Percentiles rank a stretch among this genome's conserved stretches.
Evolutionary conservation across 108 stramenopile genomes (phyloP).

Genomic region (Bacterosira constricta): DNA sequence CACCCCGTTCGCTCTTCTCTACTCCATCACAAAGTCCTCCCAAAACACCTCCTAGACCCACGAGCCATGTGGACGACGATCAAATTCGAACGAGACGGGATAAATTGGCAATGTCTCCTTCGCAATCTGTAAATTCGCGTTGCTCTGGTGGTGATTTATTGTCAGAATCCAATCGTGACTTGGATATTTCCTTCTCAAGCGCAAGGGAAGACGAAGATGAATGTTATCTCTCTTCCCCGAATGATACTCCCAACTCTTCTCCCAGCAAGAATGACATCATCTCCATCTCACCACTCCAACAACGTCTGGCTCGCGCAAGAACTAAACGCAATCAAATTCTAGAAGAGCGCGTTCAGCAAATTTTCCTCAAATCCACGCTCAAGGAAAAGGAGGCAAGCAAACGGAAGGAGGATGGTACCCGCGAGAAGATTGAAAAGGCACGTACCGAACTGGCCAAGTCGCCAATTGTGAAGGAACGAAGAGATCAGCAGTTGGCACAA

Average conservation of each 20-base stretch:
- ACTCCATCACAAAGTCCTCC: slow-evolving; percentile 1
- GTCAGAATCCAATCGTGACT: background rate
- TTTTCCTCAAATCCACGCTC: slow-evolving; percentile 1
- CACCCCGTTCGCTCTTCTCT: slow-evolving; percentile 13
- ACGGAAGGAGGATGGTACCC: slow-evolving; percentile 21
- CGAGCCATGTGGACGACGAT: slow-evolving; percentile 7
- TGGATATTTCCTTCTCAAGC: background rate
- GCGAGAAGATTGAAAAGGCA: slow-evolving; percentile 11
- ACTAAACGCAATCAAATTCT: slow-evolving; percentile 15
- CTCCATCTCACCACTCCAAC: slow-evolving; percentile 19
- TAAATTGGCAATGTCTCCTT: slow-evolving; percentile 7
- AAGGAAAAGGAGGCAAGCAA: slow-evolving; percentile 16
- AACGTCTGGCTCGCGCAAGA: slow-evolving; percentile 20
- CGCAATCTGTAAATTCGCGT: background rate
- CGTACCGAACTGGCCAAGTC: slow-evolving; percentile 17
- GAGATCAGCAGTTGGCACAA: slow-evolving; percentile 10
- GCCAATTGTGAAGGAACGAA: slow-evolving; percentile 19
- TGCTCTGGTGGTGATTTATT: background rate
- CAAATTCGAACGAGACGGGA: slow-evolving; percentile 11
- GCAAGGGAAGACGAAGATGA: background rate
- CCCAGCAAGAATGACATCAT: background rate
- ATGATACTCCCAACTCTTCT: background rate
- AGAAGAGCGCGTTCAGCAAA: background rate
- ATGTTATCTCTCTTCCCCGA: background rate
- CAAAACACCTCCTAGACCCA: slow-evolving; percentile 29